A percentile compares a stretch with the other conserved stretches of the same genome.
These are phyloP conservation scores for Trichophyton rubrum DNA, from an alignment of 2,329 filamentous ascomycete species.

Conservation along the genomic window DNA sequence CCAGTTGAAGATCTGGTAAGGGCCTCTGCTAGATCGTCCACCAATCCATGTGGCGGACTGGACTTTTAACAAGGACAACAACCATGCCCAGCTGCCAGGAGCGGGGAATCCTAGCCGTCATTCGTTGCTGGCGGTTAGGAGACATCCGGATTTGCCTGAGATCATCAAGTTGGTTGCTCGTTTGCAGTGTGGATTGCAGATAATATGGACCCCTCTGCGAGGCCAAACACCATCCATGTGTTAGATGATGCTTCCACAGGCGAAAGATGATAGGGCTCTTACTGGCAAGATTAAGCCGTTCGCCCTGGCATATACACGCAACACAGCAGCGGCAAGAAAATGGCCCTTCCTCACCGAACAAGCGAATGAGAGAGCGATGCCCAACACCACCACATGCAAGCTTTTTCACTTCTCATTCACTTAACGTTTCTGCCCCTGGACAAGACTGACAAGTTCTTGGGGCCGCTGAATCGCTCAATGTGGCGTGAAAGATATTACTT, in stretches of 20 bases:
- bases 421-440: background rate
- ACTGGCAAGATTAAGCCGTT: conserved; percentile 1
- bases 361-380: background rate
- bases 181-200: background rate
- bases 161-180: background rate
- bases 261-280: background rate
- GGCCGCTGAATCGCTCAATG: background rate
- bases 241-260: background rate
- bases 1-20: background rate
- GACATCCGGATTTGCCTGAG: background rate
- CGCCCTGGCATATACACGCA: background rate
- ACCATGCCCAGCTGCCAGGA: background rate
- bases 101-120: conserved; percentile 1
- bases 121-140: background rate
- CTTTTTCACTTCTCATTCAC: background rate
- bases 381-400: background rate
- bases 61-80: background rate
- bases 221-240: background rate
- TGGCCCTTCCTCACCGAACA: background rate
- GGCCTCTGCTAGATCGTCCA: background rate
- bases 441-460: background rate
- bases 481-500: background rate
- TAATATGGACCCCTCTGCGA: background rate
- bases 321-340: conserved; percentile 1
- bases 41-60: background rate